Evolutionary conservation across 345 rosid species (phyloP).

Genomic region (Sonneratia alba): DNA sequence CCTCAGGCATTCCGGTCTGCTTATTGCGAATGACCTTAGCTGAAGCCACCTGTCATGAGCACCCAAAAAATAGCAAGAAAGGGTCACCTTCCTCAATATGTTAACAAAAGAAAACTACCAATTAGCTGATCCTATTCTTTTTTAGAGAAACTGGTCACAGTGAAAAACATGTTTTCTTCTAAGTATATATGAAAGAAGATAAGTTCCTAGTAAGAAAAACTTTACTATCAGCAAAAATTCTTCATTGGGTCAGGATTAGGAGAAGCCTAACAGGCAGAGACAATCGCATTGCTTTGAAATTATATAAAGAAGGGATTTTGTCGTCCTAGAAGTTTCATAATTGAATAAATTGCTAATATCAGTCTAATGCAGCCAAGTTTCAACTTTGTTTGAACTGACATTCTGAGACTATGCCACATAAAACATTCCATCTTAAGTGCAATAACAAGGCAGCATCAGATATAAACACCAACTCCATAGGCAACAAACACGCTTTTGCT

Average conservation of each 20-base stretch:
- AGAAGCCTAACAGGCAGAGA: no score
- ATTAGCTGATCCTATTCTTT: neutral
- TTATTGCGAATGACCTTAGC: slow-evolving; percentile 86
- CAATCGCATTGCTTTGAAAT: no score
- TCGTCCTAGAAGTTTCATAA: no score
- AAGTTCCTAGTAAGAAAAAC: no score
- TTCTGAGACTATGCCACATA: neutral
- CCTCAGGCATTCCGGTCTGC: slow-evolving; percentile 59
- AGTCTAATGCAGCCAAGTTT: neutral
- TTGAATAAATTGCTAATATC: no score
- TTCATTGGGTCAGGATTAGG: no score
- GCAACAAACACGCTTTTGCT: neutral
- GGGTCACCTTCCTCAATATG: neutral
- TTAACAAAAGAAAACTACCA: no score
- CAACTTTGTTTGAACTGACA: neutral
- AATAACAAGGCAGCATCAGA: neutral
- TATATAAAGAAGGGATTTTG: no score
- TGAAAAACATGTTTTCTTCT: no score
- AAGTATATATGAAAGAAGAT: no score
- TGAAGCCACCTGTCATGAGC: slow-evolving; percentile 34
- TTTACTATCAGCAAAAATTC: no score
- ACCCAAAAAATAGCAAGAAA: neutral
- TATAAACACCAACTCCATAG: neutral
- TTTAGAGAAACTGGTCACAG: neutral
- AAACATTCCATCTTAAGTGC: neutral